phyloP scores from a whole-genome alignment of 495 filamentous ascomycete species.

The Hypomontagnella submonticulosa region DNA sequence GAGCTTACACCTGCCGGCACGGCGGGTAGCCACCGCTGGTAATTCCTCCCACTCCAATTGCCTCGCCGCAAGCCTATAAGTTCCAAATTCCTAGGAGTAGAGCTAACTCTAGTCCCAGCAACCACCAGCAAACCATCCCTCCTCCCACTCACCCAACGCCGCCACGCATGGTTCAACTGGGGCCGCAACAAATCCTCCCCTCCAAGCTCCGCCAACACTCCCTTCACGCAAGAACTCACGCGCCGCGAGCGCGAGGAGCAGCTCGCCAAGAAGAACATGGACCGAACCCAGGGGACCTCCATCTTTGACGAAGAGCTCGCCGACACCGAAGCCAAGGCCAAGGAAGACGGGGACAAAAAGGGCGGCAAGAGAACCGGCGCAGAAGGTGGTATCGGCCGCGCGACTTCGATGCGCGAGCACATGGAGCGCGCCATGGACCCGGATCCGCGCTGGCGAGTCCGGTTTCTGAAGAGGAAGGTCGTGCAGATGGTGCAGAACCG shows the following conservation, averaged over 20 bases:
- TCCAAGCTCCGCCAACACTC: not conserved
- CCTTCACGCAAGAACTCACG: conserved; percentile 26
- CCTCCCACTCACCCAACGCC: conserved; percentile 38
- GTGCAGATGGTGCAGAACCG: conserved; percentile 71
- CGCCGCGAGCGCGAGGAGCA: conserved; percentile 47
- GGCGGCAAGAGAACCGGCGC: not conserved
- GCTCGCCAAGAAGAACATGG: conserved; percentile 44
- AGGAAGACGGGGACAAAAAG: too few relatives aligned
- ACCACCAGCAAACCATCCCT: conserved; percentile 48
- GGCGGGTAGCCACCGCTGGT: conserved; percentile 56
- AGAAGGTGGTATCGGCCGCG: conserved; percentile 2
- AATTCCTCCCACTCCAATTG: conserved; percentile 5
- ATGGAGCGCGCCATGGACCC: conserved; percentile 74
- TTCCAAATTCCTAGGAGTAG: too few relatives aligned
- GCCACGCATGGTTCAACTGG: conserved; percentile 47
- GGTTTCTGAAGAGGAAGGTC: conserved; percentile 86
- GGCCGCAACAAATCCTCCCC: conserved; percentile 27
- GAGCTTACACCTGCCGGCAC: conserved; percentile 57
- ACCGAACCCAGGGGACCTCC: conserved; percentile 55
- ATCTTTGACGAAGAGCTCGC: conserved; percentile 69
- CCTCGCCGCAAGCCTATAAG: conserved; percentile 14
- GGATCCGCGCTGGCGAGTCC: conserved; percentile 68
- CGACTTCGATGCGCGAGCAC: conserved; percentile 51
- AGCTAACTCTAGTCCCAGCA: conserved; percentile 35
- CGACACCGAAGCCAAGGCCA: conserved; percentile 34